phyloP scores from a whole-genome alignment of 2,329 filamentous ascomycete species.

The Talaromyces funiculosus region DNA sequence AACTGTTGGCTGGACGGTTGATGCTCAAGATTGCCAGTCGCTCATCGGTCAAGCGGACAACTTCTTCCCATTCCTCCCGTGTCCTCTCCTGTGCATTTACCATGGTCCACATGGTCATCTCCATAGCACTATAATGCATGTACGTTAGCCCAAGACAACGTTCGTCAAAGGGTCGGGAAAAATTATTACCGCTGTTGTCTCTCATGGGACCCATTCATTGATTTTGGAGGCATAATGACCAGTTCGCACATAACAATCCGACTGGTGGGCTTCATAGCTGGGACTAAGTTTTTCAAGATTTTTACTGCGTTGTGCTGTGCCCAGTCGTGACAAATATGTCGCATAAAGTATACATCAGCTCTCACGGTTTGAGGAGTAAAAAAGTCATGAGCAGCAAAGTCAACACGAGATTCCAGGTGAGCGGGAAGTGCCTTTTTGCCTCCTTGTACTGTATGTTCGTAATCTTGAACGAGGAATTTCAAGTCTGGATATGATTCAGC shows the following conservation, averaged over 20 bases:
- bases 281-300: conserved; percentile 16
- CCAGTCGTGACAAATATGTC: conserved; percentile 36
- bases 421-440: not conserved
- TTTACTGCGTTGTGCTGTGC: conserved; percentile 22
- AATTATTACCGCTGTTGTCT: not conserved
- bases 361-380: conserved; percentile 17
- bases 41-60: too few species aligned
- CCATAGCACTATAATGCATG: too few species aligned
- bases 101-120: too few species aligned
- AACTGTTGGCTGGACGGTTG: too few species aligned
- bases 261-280: not conserved
- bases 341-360: conserved; percentile 33
- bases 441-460: not conserved
- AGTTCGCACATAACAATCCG: not conserved
- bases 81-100: too few species aligned
- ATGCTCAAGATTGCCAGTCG: too few species aligned
- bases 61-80: too few species aligned
- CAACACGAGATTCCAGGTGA: conserved; percentile 5
- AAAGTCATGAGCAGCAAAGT: conserved; percentile 22
- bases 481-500: not conserved
- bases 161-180: too few species aligned
- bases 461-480: not conserved
- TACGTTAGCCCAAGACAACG: too few species aligned
- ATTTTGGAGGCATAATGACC: not conserved
- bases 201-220: not conserved